Conservation (phyloP, 192 early-diverging fungal genomes). For the Fimicolochytrium jonesii region DNA sequence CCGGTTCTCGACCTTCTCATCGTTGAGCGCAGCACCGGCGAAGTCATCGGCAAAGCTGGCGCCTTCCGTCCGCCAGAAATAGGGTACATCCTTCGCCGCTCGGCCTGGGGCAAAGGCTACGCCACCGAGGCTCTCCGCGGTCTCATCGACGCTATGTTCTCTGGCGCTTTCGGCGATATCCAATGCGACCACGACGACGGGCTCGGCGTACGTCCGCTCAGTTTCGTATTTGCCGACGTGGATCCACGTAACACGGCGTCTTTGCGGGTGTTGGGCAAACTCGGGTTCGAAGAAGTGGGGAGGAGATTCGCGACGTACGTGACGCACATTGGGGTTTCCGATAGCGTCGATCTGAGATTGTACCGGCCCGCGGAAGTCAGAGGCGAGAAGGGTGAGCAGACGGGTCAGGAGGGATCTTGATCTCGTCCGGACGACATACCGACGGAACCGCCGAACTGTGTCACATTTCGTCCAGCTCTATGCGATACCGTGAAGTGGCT, state of each 20-base stretch:
- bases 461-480: no score
- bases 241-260: not conserved
- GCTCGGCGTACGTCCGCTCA: no score
- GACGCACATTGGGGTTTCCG: not conserved
- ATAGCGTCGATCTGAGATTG: not conserved
- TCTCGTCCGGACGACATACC: no score
- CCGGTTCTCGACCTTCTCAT: not conserved
- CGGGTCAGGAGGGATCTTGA: no score
- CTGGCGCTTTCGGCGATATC: not conserved
- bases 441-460: no score
- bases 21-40: not conserved
- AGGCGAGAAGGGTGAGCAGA: no score
- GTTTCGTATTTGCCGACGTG: constrained; percentile 1
- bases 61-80: not conserved
- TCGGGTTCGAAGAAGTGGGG: not conserved
- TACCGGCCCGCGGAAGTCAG: no score
- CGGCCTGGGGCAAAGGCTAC: not conserved
- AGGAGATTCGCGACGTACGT: not conserved
- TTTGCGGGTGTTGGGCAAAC: not conserved
- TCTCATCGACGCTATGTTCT: not conserved
- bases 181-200: not conserved
- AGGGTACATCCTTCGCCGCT: not conserved
- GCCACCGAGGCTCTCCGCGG: not conserved
- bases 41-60: not conserved
- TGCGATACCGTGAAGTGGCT: no score